Base-by-base conservation (phyloP, 2,329 filamentous ascomycete genomes). In the Dothidotthia symphoricarpi region DNA sequence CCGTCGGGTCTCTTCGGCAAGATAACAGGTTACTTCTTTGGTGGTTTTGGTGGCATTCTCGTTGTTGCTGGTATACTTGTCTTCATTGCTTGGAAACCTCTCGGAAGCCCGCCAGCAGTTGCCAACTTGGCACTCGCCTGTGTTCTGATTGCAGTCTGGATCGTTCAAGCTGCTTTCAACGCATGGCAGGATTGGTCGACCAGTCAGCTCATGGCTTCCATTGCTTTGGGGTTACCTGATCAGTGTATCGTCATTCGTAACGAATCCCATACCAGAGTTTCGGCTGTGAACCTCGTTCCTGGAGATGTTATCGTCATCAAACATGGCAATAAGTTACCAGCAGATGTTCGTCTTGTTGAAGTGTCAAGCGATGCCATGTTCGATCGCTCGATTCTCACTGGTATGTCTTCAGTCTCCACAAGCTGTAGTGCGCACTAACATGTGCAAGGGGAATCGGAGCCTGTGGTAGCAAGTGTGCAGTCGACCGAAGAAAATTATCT, bases 151-250 rank as follows among this genome's bases (percentile, higher is more conserved):
- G 76, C 80, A 5, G 85, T 90, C 6, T 90, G 85, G 83, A 45
- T 73, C 34, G 65, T 70, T n/a, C 72, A 75, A 39, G 72, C 72
- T 9, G 61, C 57, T 2, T 75, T 75, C 45, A 77, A 71, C 3
- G 89, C 88, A 68, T 73, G 68, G 63, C 70, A 73, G 46, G 86
- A 90, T 59, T 90, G 85, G 78, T 87, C 84, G 2, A 85, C 83
- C 0, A 84, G 79, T 1, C 73, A 82, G 4, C 85, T 88, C 38
- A 90, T 90, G 86, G 78, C 81, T 13, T 87, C 83, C 0, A 90
- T 90, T 59, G 86, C 82, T 31, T 83, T 77, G 13, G 86, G 90
- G 85, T 73, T 90, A n/a, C 86, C 86, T 0, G 85, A 88, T 51
- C 74, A 81, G 41, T 87, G 82, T 52, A 69, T 82, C 16, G 74